Conservation (phyloP, 2,329 filamentous ascomycete genomes). For the Alternaria alternata region DNA sequence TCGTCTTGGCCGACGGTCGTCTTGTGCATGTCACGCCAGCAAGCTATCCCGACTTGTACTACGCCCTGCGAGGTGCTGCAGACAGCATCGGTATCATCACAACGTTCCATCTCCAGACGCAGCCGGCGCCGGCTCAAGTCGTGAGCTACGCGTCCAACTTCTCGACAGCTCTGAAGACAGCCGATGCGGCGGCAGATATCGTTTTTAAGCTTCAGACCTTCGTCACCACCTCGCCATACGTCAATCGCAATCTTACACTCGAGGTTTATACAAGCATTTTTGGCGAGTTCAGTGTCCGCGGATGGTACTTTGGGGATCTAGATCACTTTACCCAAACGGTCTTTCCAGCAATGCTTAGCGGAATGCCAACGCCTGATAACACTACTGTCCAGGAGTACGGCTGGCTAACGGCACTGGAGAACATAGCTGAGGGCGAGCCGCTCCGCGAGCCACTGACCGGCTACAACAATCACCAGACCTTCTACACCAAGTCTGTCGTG, state of each 20-base stretch:
- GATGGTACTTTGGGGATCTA: conserved; percentile 10
- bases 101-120: conserved; percentile 38
- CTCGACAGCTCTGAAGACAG: conserved; percentile 1
- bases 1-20: conserved; percentile 3
- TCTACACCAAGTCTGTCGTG: conserved; percentile 14
- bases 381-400: background rate
- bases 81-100: conserved; percentile 31
- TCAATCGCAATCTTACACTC: conserved; percentile 8
- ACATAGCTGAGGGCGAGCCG: conserved; percentile 14
- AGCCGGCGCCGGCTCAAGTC: conserved; percentile 21
- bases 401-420: conserved; percentile 9
- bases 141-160: conserved; percentile 6
- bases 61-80: conserved; percentile 6
- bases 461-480: conserved; percentile 12
- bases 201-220: conserved; percentile 10
- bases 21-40: background rate
- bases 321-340: conserved; percentile 1
- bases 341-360: conserved; percentile 5
- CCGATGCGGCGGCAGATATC: conserved; percentile 2
- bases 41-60: conserved; percentile 1
- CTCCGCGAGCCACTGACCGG: conserved; percentile 10
- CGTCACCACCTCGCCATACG: background rate
- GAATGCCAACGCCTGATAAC: conserved; percentile 5
- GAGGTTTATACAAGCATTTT: conserved; percentile 8
- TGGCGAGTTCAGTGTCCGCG: conserved; percentile 7